Base-by-base conservation (phyloP, 2,329 filamentous ascomycete genomes). In the Botrytis cinerea region DNA sequence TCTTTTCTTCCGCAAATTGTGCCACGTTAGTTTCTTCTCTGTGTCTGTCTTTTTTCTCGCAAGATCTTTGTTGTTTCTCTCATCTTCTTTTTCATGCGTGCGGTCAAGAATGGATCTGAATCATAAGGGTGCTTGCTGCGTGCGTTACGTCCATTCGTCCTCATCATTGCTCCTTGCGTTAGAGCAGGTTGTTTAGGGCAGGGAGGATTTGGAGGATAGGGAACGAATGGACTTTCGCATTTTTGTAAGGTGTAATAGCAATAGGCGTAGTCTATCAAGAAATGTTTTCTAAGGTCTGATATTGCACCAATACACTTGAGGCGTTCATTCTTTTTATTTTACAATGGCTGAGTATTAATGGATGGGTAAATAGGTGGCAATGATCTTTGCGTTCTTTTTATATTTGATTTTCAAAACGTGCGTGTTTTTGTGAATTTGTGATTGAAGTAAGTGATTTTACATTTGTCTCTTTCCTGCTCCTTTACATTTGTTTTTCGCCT, bases 201-300 rank as follows among this genome's bases (percentile, higher is more conserved):
- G 75, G 77, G 76, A 75, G 76, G 77, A 76, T 76, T 75, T 78
- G 74, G 75, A 77, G 76, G 78, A 79, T 71, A 48, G 54, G 68
- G n/a, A 69, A 40, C 43, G 71, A 68, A 73, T 73, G 71, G 63
- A 59, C 68, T 61, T 51, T 76, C 78, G 79, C 79, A 80, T 81
- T 80, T 78, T 77, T 81, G 78, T 81, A 81, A 75, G 79, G 79
- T 82, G 80, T 81, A 81, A 81, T 81, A 82, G 80, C 80, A 80
- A 81, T 80, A 81, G 79, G 80, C 79, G 79, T 81, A 81, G 80
- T 81, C 80, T 80, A 80, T 80, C 63, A 73, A 73, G 71, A 73
- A 63, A 69, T 73, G 63, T 73, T 73, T 73, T 73, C 43, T 69
- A 46, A 73, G 66, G 64, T 69, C 71, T 73, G 71, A 72, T 57